Evolutionary conservation across 1,139 yeast species (phyloP).

Genomic region (Ogataea hybrid): DNA sequence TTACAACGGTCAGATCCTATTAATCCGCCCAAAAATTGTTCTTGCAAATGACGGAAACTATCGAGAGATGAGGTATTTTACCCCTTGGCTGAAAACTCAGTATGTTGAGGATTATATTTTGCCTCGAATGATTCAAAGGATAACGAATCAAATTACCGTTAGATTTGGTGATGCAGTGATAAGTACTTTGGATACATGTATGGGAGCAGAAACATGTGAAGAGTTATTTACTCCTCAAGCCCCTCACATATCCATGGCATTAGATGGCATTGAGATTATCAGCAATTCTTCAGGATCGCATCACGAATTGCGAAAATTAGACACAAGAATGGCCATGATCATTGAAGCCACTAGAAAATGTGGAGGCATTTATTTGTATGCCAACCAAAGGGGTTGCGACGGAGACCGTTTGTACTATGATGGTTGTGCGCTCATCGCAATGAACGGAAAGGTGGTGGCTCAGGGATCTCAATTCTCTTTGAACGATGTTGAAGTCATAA

Average conservation of each 20-base stretch:
- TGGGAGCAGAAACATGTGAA: no score
- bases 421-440: conserved; percentile 93
- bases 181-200: no score
- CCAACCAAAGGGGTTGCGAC: conserved; percentile 97
- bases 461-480: conserved; percentile 91
- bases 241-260: conserved; percentile 87
- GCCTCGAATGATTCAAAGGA: no score
- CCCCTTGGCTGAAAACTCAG: no score
- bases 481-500: no score
- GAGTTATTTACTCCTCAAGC: conserved; percentile 95
- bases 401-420: conserved; percentile 96
- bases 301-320: conserved; percentile 87
- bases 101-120: no score
- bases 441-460: conserved; percentile 87
- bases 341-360: conserved; percentile 92
- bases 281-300: conserved; percentile 97
- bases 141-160: no score
- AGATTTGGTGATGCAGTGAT: no score
- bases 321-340: conserved; percentile 80
- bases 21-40: no score
- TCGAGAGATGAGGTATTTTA: no score
- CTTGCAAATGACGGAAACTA: no score
- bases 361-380: conserved; percentile 91
- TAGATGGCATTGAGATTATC: conserved; percentile 94
- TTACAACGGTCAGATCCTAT: no score